Percentiles rank a stretch among this genome's conserved stretches.
These are phyloP conservation scores for Aspergillus flavus DNA, from an alignment of 2,329 filamentous ascomycete species.

Conservation along the genomic window DNA sequence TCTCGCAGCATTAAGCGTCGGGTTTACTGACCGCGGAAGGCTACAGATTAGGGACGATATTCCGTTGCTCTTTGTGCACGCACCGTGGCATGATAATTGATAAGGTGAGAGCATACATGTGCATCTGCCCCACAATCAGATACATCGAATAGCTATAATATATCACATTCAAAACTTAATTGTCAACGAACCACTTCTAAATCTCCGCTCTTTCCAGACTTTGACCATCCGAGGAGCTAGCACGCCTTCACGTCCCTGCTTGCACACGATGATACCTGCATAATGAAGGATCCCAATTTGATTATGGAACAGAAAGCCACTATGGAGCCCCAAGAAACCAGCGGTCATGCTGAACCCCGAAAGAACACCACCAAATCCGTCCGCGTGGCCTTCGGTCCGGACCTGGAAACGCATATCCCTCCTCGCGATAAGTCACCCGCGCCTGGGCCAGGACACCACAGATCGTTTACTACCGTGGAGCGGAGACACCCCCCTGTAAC, in stretches of 20 bases:
- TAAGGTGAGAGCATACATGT: slow-evolving; percentile 18
- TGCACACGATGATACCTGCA: slow-evolving; percentile 36
- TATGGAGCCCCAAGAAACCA: slow-evolving; percentile 28
- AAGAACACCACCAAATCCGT: slow-evolving; percentile 36
- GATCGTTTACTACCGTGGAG: slow-evolving; percentile 39
- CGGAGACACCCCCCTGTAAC: slow-evolving; percentile 27
- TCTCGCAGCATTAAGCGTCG: background rate
- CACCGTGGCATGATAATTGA: slow-evolving; percentile 21
- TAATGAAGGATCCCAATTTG: slow-evolving; percentile 41
- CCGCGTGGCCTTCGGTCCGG: slow-evolving; percentile 44
- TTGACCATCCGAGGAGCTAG: slow-evolving; percentile 14
- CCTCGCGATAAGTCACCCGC: slow-evolving; percentile 36
- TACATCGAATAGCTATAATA: background rate
- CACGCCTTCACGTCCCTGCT: slow-evolving; percentile 12
- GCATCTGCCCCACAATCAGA: slow-evolving; percentile 6
- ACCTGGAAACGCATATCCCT: slow-evolving; percentile 41
- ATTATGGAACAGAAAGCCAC: slow-evolving; percentile 37
- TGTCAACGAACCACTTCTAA: background rate
- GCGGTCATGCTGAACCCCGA: slow-evolving; percentile 35
- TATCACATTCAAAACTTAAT: background rate
- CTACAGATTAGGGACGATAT: slow-evolving; percentile 23
- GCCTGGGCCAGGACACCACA: slow-evolving; percentile 34
- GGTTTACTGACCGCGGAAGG: slow-evolving; percentile 11
- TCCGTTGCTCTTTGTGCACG: slow-evolving; percentile 15
- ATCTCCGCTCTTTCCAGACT: slow-evolving; percentile 8